Evolutionary conservation across 2,329 filamentous ascomycete genomes (phyloP), one percentile per base, ranked within the genome.

Genomic region (Phymatotrichopsis omnivora): DNA sequence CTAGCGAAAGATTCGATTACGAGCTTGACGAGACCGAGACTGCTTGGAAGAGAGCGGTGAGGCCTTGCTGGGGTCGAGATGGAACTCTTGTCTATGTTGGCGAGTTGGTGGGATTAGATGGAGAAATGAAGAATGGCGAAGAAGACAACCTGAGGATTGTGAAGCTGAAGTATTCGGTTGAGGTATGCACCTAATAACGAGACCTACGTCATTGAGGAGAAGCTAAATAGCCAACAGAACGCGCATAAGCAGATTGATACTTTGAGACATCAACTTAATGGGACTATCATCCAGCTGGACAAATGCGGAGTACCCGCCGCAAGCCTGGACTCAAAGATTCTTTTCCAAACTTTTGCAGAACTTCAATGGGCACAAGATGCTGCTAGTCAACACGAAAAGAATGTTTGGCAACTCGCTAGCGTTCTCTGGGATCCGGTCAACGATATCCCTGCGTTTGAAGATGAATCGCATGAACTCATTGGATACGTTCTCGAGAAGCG

Each of bases 391-490:
- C 75, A 85, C 46, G 85, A 93, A 63, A 76, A 78, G 58, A 70
- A 77, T 11, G 77, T 91, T 1, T 98, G 93, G 91, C 75, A 85
- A 50, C 70, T 98, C 27, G 80, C 85, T 1, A 82, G 83, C 46
- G 79, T 95, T 28, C 72, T 98, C 3, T 98, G 94, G 59, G 86
- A 94, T 54, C 70, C 78, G n/a, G 52, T 76, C 8, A 35, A 52
- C 12, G 50, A 56, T 22, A 45, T 34, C 40, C 48, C 17, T 54
- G 60, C 32, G 29, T 44, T 59, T 2, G 54, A 59, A 5, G 67
- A 67, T 12, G 60, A 72, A 23, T 64, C 67, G 2, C 47, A 63
- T 2, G 66, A 70, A 10, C 58, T 69, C 7, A 57, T 62, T 4
- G n/a, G 50, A 5, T 56, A 58, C 28, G 41, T 56, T 16, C 34